Evolutionary conservation across 352 stramenopile species (phyloP), one percentile per base, ranked within the genome.

Genomic region (Phytophthora palmivora): DNA sequence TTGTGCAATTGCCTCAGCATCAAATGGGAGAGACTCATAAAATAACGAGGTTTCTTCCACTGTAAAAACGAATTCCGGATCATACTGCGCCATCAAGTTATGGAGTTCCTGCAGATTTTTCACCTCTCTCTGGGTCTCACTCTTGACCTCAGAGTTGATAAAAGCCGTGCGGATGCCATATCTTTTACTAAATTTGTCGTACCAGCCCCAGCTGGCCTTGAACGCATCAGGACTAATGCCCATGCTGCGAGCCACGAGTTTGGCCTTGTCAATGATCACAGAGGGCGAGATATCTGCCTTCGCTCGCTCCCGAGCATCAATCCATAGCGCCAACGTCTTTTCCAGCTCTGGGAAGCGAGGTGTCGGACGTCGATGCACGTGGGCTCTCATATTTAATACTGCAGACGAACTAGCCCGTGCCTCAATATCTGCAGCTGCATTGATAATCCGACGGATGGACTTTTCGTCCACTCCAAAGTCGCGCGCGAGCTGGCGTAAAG

Each of bases 201-300:
- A 79, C 72, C 72, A 79, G 28, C 67, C 72, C 56, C 70, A 76
- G 5, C 67, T 77, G 18, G 52, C 67, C 41, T 74, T 75, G 51
- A 79, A 79, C 1, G 58, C 41, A 4, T 58, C 45, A 2, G 63
- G 50, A 7, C 16, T 38, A 30, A 76, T 66, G 6, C 42, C 51
- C 51, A 76, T 54, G 6, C 15, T 32, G 33, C 58, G 30, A 2
- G 67, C 67, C 24, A 76, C 7, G 22, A 65, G 10, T 47, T 69
- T 72, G 8, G 67, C 62, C 42, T 76, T 67, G 28, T 76, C 67
- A 12, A 76, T 76, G 10, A 76, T 51, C 9, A 67, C 32, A 2
- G 67, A 76, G 8, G 67, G 67, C 7, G 67, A 69, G 16, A 76
- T 70, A 1, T 63, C 58, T 3, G 28, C 45, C 15, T 48, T 49